These are phyloP conservation scores for Penicillium sp. DNA, from an alignment of 2,329 filamentous ascomycete species.

Conservation along the genomic window DNA sequence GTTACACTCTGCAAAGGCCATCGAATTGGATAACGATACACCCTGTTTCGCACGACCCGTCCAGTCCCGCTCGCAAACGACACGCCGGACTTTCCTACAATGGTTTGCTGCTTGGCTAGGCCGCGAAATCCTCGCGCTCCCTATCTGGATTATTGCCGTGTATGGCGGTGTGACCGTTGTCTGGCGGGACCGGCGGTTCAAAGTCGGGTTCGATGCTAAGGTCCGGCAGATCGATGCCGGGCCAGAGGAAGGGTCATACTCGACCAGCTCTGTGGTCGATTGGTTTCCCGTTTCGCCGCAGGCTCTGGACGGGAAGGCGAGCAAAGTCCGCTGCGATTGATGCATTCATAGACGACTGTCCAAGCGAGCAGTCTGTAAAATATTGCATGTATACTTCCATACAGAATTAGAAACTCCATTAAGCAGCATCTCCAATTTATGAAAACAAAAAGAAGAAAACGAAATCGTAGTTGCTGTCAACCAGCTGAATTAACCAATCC, in stretches of 20 bases:
- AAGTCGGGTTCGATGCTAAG: conserved; percentile 81
- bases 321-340: conserved; percentile 27
- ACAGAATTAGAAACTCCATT: conserved; percentile 1
- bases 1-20: conserved; percentile 72
- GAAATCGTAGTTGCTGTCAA: conserved; percentile 11
- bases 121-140: conserved; percentile 78
- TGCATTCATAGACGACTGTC: background rate
- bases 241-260: conserved; percentile 28
- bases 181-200: conserved; percentile 84
- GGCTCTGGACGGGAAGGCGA: conserved; percentile 3
- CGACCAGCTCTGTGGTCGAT: conserved; percentile 19
- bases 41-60: conserved; percentile 70
- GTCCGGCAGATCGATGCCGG: conserved; percentile 62
- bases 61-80: conserved; percentile 47
- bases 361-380: background rate
- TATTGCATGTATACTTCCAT: background rate
- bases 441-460: background rate
- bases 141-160: conserved; percentile 89
- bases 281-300: conserved; percentile 15
- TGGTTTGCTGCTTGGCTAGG: conserved; percentile 87
- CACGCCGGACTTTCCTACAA: conserved; percentile 62
- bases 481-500: conserved; percentile 1
- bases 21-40: conserved; percentile 73
- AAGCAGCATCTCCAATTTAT: background rate
- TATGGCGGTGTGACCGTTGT: conserved; percentile 83